Evolutionary conservation across 1,284 basidiomycete species (phyloP), one percentile per base, ranked within the genome.

Genomic region (Ganoderma boninense): DNA sequence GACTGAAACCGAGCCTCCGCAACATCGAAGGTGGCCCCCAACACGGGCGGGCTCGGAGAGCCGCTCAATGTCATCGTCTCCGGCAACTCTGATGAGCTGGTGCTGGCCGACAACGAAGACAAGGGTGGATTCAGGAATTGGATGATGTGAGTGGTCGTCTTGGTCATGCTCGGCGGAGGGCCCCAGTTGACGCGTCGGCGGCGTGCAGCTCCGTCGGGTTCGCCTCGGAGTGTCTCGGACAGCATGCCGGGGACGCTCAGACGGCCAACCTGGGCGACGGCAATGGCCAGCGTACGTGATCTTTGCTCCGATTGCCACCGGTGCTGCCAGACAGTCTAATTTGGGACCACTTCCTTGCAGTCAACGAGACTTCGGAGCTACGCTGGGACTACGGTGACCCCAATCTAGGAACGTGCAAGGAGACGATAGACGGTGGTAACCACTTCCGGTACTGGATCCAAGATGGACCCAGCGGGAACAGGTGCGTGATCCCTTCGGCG

Each of bases 381-480:
- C 86, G 96, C 54, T 95, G 90, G 87, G 88, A 95, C 79, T 97
- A 92, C 78, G 89, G 89, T 6, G 90, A 97, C 77, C 87, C 90
- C 5, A 83, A 89, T 67, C 80, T 96, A 20, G 96, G 96, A 0
- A 89, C 95, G 1, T 96, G 95, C 79, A 84, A 87, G 74, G 96
- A 99, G 82, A 94, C 95, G 2, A 87, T 98, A 63, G 77, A 94
- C 71, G 97, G 97, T 14, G 97, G 97, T 6, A 90, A 94, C 76
- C 97, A 99, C 79, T 91, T 97, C 79, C 89, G 97, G 35, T 97
- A 97, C 81, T 99, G 95, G 94, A 80, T 87, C 1, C 96, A 98
- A 81, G 86, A 93, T 70, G 93, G 92, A 0, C 81, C 84, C 3
- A 71, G 82, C 11, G 89, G 84, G 2, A 85, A 94, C 73, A 92